phyloP scores from a whole-genome alignment of 2,329 filamentous ascomycete species.

The Mycosphaerella sp. region DNA sequence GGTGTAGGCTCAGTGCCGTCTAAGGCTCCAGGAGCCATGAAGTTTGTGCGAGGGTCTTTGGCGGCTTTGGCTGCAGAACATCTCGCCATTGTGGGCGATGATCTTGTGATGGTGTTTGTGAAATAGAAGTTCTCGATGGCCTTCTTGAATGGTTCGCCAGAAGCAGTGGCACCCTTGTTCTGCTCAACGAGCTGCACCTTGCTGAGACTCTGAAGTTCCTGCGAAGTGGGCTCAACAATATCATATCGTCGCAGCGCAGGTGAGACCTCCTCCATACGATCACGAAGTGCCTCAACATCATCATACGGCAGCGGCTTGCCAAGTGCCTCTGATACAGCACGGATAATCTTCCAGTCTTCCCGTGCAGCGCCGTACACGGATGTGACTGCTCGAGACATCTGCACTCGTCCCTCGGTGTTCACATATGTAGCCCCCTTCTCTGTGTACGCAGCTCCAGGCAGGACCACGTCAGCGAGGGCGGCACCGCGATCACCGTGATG shows the following conservation, averaged over 20 bases:
- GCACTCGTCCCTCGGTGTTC: constrained; percentile 95
- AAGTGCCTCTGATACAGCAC: constrained; percentile 85
- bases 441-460: constrained; percentile 91
- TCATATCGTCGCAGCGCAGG: constrained; percentile 87
- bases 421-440: constrained; percentile 95
- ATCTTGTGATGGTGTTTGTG: constrained; percentile 93
- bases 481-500: constrained; percentile 95
- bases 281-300: constrained; percentile 78
- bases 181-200: constrained; percentile 94
- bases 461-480: constrained; percentile 84
- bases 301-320: constrained; percentile 85
- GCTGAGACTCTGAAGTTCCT: constrained; percentile 60
- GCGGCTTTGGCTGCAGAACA: constrained; percentile 85
- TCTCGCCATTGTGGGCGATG: constrained; percentile 96
- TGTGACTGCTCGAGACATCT: constrained; percentile 86
- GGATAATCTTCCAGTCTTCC: constrained; percentile 98
- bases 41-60: constrained; percentile 46
- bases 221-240: constrained; percentile 67
- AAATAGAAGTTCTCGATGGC: constrained; percentile 97
- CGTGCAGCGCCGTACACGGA: constrained; percentile 81
- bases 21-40: constrained; percentile 45
- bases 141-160: constrained; percentile 68
- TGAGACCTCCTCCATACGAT: constrained; percentile 92
- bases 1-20: constrained; percentile 29
- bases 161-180: constrained; percentile 79